Percentiles rank a stretch among this genome's conserved stretches.
These are phyloP conservation scores for Talaromyces sp. DNA, from an alignment of 2,329 filamentous ascomycete genomes.

Conservation along the genomic window DNA sequence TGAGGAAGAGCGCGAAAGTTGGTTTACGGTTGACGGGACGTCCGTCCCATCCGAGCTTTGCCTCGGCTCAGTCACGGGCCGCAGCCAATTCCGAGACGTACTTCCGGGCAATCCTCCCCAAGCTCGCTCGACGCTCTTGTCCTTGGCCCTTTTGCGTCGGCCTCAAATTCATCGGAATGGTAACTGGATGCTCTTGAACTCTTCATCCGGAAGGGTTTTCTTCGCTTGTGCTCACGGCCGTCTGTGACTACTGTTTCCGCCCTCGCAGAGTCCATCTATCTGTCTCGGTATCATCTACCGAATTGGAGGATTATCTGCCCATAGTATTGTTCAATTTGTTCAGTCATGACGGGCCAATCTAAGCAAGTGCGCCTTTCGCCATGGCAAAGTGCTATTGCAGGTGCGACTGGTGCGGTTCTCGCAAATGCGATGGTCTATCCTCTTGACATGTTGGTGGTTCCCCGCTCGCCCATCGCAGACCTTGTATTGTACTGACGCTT, in stretches of 20 bases:
- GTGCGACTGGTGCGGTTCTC: conserved; percentile 85
- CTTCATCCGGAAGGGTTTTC: not conserved
- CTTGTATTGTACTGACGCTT: conserved; percentile 5
- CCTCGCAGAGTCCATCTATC: not conserved
- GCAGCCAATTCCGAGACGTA: not conserved
- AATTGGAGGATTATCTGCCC: not conserved
- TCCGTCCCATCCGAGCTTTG: not conserved
- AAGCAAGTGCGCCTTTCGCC: conserved; percentile 72
- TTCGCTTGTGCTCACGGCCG: not conserved
- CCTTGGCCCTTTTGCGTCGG: not conserved
- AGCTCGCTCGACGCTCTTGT: not conserved
- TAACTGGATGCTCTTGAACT: not conserved
- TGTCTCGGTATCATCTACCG: not conserved
- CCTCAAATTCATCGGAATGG: not conserved
- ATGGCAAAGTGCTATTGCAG: conserved; percentile 89
- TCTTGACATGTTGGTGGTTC: conserved; percentile 74
- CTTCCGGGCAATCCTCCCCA: not conserved
- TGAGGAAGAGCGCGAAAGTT: not conserved
- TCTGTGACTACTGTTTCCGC: not conserved
- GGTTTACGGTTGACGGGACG: not conserved
- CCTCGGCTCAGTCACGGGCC: conserved; percentile 1
- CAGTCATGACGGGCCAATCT: conserved; percentile 49
- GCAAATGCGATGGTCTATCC: conserved; percentile 96
- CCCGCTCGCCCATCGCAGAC: not conserved
- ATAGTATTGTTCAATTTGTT: not conserved